Percentiles rank a stretch among this genome's conserved stretches.
These are phyloP conservation scores for Talaromyces sp. DNA, from an alignment of 2,329 filamentous ascomycete genomes.

Conservation along the genomic window DNA sequence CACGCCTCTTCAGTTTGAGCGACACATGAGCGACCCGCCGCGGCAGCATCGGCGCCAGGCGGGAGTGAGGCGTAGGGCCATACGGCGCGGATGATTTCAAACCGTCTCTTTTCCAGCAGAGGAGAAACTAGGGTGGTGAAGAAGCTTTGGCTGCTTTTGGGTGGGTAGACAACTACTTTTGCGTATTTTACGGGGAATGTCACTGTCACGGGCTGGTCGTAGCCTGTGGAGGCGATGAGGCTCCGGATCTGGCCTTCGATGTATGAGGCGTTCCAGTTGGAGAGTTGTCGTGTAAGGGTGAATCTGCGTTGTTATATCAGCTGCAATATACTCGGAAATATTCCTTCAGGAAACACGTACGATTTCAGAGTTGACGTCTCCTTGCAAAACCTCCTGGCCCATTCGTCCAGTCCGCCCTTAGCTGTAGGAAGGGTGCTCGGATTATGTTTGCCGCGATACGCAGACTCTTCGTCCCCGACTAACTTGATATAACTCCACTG, in stretches of 20 bases:
- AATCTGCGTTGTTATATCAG: constrained; percentile 2
- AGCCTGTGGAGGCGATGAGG: constrained; percentile 20
- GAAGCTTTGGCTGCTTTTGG: constrained; percentile 9
- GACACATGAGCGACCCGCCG: constrained; percentile 11
- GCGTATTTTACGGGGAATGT: constrained; percentile 19
- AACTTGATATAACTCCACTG: constrained; percentile 15
- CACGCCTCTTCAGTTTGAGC: constrained; percentile 18
- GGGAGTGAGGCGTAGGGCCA: constrained; percentile 17
- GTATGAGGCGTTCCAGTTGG: constrained; percentile 13
- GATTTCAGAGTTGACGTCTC: constrained; percentile 15
- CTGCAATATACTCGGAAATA: background rate
- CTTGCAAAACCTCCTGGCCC: constrained; percentile 19
- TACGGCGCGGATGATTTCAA: constrained; percentile 19
- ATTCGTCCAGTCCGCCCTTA: constrained; percentile 15
- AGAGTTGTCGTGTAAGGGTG: constrained; percentile 11
- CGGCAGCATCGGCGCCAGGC: constrained; percentile 1
- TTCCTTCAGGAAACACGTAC: constrained; percentile 1
- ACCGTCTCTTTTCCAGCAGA: constrained; percentile 19
- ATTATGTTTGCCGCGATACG: constrained; percentile 12
- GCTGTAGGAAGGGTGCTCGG: constrained; percentile 6
- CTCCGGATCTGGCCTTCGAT: constrained; percentile 23
- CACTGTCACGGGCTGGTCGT: constrained; percentile 19
- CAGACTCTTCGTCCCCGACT: constrained; percentile 12
- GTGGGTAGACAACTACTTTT: constrained; percentile 17
- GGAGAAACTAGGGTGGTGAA: constrained; percentile 19